A percentile compares a stretch with the other conserved stretches of the same genome.
Conservation (phyloP, 2,329 filamentous ascomycete species). For the Fusarium chlamydosporum region DNA sequence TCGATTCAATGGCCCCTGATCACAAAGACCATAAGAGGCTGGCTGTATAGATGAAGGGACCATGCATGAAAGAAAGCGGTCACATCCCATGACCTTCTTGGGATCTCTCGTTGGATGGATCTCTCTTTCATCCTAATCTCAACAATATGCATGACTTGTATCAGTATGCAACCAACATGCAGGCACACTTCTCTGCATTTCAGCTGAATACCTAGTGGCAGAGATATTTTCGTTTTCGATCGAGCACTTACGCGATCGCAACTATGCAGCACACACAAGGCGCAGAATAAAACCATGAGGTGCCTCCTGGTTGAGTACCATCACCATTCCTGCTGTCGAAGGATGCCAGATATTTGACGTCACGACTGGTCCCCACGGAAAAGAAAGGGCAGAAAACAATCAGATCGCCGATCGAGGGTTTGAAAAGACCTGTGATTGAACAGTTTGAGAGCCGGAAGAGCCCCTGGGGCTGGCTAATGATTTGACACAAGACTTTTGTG, state of each 20-base stretch:
- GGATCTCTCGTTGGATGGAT: conserved; percentile 1
- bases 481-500: conserved; percentile 22
- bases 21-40: not conserved
- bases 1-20: not conserved
- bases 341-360: conserved; percentile 24
- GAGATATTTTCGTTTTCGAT: not conserved
- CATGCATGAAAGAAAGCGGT: not conserved
- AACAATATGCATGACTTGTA: conserved; percentile 11
- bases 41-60: not conserved
- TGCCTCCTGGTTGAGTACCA: conserved; percentile 13
- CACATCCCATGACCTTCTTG: not conserved
- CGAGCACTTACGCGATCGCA: conserved; percentile 14
- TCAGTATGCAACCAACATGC: conserved; percentile 22
- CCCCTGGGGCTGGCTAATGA: conserved; percentile 20
- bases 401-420: conserved; percentile 31
- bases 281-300: conserved; percentile 9
- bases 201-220: conserved; percentile 6
- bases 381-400: conserved; percentile 6
- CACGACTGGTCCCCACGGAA: conserved; percentile 15
- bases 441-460: conserved; percentile 14
- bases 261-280: conserved; percentile 27
- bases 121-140: conserved; percentile 1
- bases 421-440: conserved; percentile 22
- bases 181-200: conserved; percentile 18
- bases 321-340: conserved; percentile 35